A percentile compares a stretch with the other conserved stretches of the same genome.
These are phyloP conservation scores for Thielaviopsis euricoi DNA, from an alignment of 2,329 filamentous ascomycete genomes.

Conservation along the genomic window DNA sequence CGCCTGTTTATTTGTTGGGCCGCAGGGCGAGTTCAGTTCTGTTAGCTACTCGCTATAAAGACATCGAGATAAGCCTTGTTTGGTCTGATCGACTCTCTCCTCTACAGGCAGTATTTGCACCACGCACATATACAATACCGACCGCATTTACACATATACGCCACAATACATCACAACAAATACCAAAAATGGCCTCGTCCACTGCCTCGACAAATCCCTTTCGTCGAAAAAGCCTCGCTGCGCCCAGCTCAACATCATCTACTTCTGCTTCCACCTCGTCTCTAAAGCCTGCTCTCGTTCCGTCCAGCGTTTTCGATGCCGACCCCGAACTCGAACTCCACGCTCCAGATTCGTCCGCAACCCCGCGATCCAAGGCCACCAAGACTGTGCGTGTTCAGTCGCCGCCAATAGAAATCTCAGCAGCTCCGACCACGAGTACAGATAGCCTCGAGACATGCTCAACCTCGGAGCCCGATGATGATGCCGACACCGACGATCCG, in stretches of 20 bases:
- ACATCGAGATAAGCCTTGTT: too few relatives aligned
- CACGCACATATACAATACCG: too few relatives aligned
- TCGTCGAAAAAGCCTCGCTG: constrained; percentile 5
- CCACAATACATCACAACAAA: too few relatives aligned
- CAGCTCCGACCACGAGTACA: too few relatives aligned
- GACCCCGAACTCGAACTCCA: constrained; percentile 5
- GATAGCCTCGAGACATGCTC: background rate
- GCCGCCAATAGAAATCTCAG: constrained; percentile 26
- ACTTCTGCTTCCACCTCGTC: background rate
- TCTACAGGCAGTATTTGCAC: too few relatives aligned
- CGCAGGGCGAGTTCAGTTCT: too few relatives aligned
- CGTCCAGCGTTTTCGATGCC: constrained; percentile 3
- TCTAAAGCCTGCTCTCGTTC: constrained; percentile 1
- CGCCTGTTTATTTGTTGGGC: too few relatives aligned
- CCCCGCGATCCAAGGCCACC: constrained; percentile 29
- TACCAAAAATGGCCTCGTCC: background rate
- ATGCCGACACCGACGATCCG: constrained; percentile 15
- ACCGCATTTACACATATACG: background rate
- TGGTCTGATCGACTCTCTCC: too few relatives aligned
- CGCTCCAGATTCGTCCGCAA: constrained; percentile 1
- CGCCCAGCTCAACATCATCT: background rate
- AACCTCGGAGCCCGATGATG: constrained; percentile 16
- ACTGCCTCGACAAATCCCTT: constrained; percentile 10
- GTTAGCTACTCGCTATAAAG: too few relatives aligned
- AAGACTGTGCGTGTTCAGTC: constrained; percentile 54